Percentiles rank a stretch among this genome's conserved stretches.
These are phyloP conservation scores for Ceratocystis eucalypticola DNA, from an alignment of 2,329 filamentous ascomycete genomes.

Conservation along the genomic window DNA sequence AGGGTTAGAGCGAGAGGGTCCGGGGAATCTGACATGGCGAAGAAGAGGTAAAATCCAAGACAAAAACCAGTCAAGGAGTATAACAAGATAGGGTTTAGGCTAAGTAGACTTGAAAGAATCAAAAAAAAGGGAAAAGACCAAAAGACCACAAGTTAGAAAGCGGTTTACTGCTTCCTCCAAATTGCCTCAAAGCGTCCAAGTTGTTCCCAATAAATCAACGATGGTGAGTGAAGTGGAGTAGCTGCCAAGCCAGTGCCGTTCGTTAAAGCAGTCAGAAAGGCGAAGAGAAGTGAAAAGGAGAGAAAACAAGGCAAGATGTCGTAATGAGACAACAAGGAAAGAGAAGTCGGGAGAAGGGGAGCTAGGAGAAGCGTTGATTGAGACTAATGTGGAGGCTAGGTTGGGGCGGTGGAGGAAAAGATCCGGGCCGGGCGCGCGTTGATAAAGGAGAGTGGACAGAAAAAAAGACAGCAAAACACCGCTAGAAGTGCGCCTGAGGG, in stretches of 20 bases:
- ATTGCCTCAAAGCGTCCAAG: constrained; percentile 2
- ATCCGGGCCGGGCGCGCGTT: neutral
- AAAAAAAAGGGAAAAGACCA: neutral
- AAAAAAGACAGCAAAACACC: neutral
- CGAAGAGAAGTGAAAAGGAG: neutral
- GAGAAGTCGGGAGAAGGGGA: neutral
- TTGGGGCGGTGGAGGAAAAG: neutral
- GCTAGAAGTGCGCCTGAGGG: too few relatives aligned
- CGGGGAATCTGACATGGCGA: constrained; percentile 23
- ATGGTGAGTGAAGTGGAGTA: neutral
- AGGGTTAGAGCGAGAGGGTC: constrained; percentile 44
- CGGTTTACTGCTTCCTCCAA: neutral
- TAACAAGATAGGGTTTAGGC: neutral
- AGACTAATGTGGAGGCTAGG: neutral
- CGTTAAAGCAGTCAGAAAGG: neutral
- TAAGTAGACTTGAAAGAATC: neutral
- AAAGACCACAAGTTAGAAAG: neutral
- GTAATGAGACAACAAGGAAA: neutral
- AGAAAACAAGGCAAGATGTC: neutral
- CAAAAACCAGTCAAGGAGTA: neutral
- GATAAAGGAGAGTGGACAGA: neutral
- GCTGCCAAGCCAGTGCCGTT: neutral
- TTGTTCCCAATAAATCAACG: neutral
- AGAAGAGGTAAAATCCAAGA: neutral
- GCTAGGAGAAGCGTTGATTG: neutral